These are phyloP conservation scores for Picochlorum sp. DNA, from an alignment of 139 green algal species.

Conservation along the genomic window DNA sequence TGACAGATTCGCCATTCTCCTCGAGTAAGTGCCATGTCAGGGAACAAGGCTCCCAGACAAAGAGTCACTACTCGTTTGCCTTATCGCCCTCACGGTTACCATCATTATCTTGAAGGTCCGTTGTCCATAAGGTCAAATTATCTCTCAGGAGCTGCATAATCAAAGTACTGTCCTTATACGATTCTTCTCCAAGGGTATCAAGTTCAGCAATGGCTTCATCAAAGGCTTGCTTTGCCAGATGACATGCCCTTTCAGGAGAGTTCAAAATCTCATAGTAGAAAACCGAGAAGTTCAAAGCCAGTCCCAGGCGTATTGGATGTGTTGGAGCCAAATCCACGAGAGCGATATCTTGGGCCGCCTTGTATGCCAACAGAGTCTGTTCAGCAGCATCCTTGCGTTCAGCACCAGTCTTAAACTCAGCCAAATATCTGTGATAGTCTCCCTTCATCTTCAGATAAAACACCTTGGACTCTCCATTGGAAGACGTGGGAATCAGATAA, in stretches of 20 bases:
- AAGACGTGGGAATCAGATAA: slow-evolving; percentile 88
- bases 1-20: too few species aligned
- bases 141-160: slow-evolving; percentile 99
- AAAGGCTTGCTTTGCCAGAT: slow-evolving; percentile 97
- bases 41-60: too few species aligned
- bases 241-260: slow-evolving; percentile 91
- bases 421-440: slow-evolving; percentile 96
- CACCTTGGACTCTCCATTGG: slow-evolving; percentile 90
- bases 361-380: slow-evolving; percentile 92
- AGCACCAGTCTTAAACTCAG: slow-evolving; percentile 89
- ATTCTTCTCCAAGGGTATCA: slow-evolving; percentile 94
- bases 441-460: slow-evolving; percentile 97
- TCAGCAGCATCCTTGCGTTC: slow-evolving; percentile 91
- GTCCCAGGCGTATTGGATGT: slow-evolving; percentile 93
- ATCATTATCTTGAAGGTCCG: slow-evolving; percentile 77
- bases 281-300: slow-evolving; percentile 98
- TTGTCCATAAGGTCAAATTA: slow-evolving; percentile 98
- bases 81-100: slow-evolving; percentile 13
- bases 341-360: slow-evolving; percentile 94
- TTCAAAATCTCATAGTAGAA: slow-evolving; percentile 99
- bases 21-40: too few species aligned
- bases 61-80: slow-evolving; percentile 12
- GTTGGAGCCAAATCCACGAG: slow-evolving; percentile 86
- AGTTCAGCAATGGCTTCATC: slow-evolving; percentile 97
- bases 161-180: slow-evolving; percentile 97